phyloP scores from a whole-genome alignment of 129 eudicot genomes.

The Escallonia rubra region DNA sequence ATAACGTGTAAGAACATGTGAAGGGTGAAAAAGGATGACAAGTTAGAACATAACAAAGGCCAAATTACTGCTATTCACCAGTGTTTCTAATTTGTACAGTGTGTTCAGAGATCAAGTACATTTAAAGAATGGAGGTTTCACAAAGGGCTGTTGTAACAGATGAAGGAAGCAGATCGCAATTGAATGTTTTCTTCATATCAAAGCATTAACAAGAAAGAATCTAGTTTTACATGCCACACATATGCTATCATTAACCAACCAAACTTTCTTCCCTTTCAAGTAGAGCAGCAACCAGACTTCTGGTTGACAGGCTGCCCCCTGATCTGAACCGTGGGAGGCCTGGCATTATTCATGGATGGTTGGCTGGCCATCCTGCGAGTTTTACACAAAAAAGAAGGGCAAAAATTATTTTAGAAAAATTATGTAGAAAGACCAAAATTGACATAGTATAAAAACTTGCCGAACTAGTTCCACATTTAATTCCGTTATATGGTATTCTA shows the following conservation, averaged over 20 bases:
- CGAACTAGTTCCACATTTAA: too few relatives aligned
- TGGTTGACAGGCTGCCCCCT: constrained; percentile 93
- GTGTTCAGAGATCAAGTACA: constrained; percentile 28
- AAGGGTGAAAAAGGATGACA: constrained; percentile 2
- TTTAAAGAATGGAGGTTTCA: constrained; percentile 34
- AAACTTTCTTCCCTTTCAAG: constrained; percentile 28
- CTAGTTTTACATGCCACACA: constrained; percentile 19
- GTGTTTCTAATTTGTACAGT: constrained; percentile 63
- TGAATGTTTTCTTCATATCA: constrained; percentile 20
- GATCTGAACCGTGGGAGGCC: constrained; percentile 81
- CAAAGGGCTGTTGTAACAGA: constrained; percentile 10
- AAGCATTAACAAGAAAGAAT: constrained; percentile 8
- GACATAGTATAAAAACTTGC: too few relatives aligned
- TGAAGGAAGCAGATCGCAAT: constrained; percentile 16
- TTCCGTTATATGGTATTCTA: too few relatives aligned
- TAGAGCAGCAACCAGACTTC: constrained; percentile 89
- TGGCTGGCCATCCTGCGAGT: constrained; percentile 89
- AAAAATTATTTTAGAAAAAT: too few relatives aligned
- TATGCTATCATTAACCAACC: constrained; percentile 7
- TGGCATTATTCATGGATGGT: constrained; percentile 70
- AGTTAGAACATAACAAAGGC: constrained; percentile 14
- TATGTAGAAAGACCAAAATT: too few relatives aligned
- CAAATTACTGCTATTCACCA: constrained; percentile 31
- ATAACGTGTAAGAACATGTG: neutral
- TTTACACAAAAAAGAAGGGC: neutral